Evolutionary conservation across 495 filamentous ascomycete species (phyloP).

Genomic region (Penicillium argentinense): DNA sequence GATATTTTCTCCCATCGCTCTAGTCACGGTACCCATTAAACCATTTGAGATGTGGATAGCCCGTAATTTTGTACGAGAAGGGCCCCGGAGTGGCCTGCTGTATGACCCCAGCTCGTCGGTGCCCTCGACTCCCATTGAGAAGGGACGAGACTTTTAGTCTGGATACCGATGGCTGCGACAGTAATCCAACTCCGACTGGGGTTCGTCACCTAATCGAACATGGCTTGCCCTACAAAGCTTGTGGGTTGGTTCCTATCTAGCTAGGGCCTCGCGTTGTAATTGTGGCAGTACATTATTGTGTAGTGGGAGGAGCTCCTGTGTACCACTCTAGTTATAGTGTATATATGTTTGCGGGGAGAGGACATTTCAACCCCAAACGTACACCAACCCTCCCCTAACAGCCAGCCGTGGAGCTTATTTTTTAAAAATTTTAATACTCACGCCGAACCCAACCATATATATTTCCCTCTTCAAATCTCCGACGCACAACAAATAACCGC

Average conservation of each 20-base stretch:
- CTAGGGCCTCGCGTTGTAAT: no score
- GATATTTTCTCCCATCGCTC: neutral
- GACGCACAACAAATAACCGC: no score
- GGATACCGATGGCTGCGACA: constrained; percentile 3
- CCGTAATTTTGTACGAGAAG: neutral
- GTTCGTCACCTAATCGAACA: neutral
- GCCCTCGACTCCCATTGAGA: constrained; percentile 8
- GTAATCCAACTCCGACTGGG: constrained; percentile 5
- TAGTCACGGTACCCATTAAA: neutral
- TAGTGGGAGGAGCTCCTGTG: no score
- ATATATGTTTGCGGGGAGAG: no score
- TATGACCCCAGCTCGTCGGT: constrained; percentile 9
- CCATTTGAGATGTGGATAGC: neutral
- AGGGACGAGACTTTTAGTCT: constrained; percentile 9
- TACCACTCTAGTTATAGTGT: no score
- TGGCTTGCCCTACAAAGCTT: constrained; percentile 1
- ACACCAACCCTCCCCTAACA: no score
- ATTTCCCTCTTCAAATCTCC: no score
- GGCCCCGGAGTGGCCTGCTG: constrained; percentile 5
- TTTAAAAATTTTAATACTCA: no score
- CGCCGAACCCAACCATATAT: no score
- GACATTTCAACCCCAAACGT: no score
- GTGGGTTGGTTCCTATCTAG: neutral
- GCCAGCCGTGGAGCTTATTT: no score
- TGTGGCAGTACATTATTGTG: no score